Evolutionary conservation across 352 stramenopile genomes (phyloP).

Genomic region (Globisporangium iwayamae): DNA sequence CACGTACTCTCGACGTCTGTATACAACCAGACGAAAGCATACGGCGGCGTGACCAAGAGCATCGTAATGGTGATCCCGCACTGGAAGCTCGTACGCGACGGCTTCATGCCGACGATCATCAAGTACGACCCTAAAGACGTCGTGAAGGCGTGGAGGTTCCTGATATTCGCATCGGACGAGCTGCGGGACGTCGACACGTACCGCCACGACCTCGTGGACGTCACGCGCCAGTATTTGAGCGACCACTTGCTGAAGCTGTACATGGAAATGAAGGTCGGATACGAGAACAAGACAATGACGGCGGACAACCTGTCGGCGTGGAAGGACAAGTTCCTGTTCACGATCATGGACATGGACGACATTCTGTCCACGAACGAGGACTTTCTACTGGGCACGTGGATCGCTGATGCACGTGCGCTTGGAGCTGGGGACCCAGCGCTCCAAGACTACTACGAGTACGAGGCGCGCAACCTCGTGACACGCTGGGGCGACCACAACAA

Average conservation of each 20-base stretch:
- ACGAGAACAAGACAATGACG: slow-evolving; percentile 25
- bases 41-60: slow-evolving; percentile 74
- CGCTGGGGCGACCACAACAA: slow-evolving; percentile 78
- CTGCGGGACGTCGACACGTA: slow-evolving; percentile 51
- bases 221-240: slow-evolving; percentile 74
- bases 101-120: slow-evolving; percentile 74
- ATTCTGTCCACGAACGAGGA: slow-evolving; percentile 63
- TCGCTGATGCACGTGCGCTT: slow-evolving; percentile 52
- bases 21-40: slow-evolving; percentile 68
- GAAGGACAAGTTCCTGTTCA: slow-evolving; percentile 44
- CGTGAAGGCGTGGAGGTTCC: slow-evolving; percentile 46
- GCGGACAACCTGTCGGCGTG: slow-evolving; percentile 31
- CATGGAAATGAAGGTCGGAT: slow-evolving; percentile 50
- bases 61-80: slow-evolving; percentile 64
- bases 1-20: slow-evolving; percentile 46
- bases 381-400: slow-evolving; percentile 72
- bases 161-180: slow-evolving; percentile 39
- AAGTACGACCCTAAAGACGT: slow-evolving; percentile 69
- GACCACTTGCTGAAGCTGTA: slow-evolving; percentile 63
- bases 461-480: slow-evolving; percentile 80
- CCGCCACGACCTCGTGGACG: slow-evolving; percentile 73
- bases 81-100: slow-evolving; percentile 57
- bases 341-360: slow-evolving; percentile 55
- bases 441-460: slow-evolving; percentile 70
- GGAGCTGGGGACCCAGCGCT: slow-evolving; percentile 25